Conservation (phyloP, 177 flowering plant species). For the Tripterygium wilfordii region DNA sequence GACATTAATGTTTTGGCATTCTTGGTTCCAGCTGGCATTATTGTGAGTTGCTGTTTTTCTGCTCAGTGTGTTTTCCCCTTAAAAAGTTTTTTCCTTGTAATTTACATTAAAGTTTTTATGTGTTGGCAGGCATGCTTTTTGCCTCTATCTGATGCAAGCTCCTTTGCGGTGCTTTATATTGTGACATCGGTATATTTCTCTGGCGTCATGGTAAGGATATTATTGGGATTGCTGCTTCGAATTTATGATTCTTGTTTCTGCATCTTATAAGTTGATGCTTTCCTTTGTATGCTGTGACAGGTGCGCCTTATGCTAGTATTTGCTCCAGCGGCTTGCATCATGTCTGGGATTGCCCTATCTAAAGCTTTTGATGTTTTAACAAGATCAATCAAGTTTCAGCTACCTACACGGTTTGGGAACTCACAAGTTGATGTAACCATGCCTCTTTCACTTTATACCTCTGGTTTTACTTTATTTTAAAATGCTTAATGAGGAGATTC, state of each 20-base stretch:
- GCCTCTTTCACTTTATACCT: conserved; percentile 4
- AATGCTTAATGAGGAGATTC: not conserved
- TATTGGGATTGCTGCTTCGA: not conserved
- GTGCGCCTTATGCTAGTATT: conserved; percentile 99
- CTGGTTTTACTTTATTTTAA: conserved; percentile 1
- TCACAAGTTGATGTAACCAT: conserved; percentile 45
- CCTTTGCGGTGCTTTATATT: conserved; percentile 86
- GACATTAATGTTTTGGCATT: conserved; percentile 97
- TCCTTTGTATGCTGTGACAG: conserved; percentile 25
- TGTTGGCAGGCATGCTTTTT: conserved; percentile 82
- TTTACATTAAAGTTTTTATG: conserved; percentile 4
- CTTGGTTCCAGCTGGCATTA: conserved; percentile 98
- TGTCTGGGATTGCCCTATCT: conserved; percentile 98
- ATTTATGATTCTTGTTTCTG: conserved; percentile 4
- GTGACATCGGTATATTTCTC: conserved; percentile 94
- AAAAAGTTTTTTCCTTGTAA: not conserved
- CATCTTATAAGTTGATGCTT: too few species aligned
- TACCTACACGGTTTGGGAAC: conserved; percentile 28
- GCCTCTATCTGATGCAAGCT: conserved; percentile 97
- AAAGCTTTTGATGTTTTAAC: conserved; percentile 89
- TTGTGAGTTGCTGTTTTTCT: conserved; percentile 47
- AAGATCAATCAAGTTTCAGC: conserved; percentile 77
- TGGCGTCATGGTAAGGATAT: conserved; percentile 86
- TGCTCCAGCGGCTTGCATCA: conserved; percentile 97
- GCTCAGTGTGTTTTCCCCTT: too few species aligned